phyloP scores from a whole-genome alignment of 495 filamentous ascomycete genomes.

The Bryoglossum gracile region DNA sequence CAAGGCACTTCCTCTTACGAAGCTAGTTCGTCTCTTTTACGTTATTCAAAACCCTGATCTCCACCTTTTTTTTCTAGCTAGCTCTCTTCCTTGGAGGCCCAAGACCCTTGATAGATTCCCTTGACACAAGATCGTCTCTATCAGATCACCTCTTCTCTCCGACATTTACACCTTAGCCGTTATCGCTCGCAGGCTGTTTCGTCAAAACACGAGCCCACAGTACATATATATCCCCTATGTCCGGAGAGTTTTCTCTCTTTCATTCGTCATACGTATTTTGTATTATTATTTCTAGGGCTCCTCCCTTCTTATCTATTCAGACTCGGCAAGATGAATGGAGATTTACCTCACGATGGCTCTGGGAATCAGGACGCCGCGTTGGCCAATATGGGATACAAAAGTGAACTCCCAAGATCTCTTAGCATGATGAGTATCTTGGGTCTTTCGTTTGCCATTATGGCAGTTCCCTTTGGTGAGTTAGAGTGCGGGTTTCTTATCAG shows the following conservation, averaged over 20 bases:
- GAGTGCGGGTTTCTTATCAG: not conserved
- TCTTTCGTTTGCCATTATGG: slow-evolving; percentile 36
- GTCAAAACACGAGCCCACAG: not conserved
- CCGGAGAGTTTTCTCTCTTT: not conserved
- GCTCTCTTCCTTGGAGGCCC: not conserved
- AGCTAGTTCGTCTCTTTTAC: not conserved
- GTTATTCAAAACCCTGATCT: slow-evolving; percentile 16
- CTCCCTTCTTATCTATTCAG: too few relatives aligned
- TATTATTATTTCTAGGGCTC: too few relatives aligned
- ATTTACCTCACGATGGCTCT: slow-evolving; percentile 4
- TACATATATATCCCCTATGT: not conserved
- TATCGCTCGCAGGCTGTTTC: slow-evolving; percentile 4
- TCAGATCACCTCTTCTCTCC: slow-evolving; percentile 1
- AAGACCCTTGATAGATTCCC: slow-evolving; percentile 8
- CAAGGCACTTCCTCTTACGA: not conserved
- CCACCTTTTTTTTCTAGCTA: not conserved
- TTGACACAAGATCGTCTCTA: slow-evolving; percentile 12
- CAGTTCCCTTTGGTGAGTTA: slow-evolving; percentile 26
- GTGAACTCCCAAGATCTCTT: slow-evolving; percentile 54
- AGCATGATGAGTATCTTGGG: slow-evolving; percentile 61
- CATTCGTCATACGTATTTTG: too few relatives aligned
- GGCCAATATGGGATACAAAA: slow-evolving; percentile 59
- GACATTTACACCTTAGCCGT: slow-evolving; percentile 16
- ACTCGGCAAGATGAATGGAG: not conserved
- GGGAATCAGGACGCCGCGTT: slow-evolving; percentile 41